Base-by-base conservation (phyloP, 2,329 filamentous ascomycete genomes). In the Cladophialophora chaetospira region DNA sequence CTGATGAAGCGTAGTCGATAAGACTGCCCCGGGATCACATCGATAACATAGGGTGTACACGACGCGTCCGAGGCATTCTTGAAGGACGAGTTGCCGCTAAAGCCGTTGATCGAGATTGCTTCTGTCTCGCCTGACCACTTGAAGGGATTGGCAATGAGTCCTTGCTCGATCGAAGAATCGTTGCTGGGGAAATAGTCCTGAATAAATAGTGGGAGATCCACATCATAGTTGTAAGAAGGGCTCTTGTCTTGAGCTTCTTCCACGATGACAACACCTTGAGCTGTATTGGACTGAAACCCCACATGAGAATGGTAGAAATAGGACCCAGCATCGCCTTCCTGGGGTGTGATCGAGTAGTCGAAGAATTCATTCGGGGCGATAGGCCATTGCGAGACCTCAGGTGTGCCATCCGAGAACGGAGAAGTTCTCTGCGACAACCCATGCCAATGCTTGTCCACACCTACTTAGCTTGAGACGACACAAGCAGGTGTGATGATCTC, bases 291-390 rank as follows among this genome's bases (percentile, higher is more conserved):
- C 65, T 88, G 84, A 56, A 87, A 82, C 0, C 78, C 84, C 13
- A 88, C 76, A 59, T 88, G 86, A 0, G 84, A 87, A 66, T 88
- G 85, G 65, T 88, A 88, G 67, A 85, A 87, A 66, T 87, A 88
- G 0, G 84, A 82, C 4, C 85, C 86, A 0, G 82, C 79, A 52
- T 83, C 78, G 5, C 78, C 80, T 1, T 68, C 35, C 2, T 79
- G 69, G 0, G 82, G 78, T 8, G 75, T 75, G 4, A 88, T 71
- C 63, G 87, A 83, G 65, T 88, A 88, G 71, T 88, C 86, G 67
- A 88, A 88, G 71, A 81, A 88, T 55, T 82, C 76, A 0, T 73
- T 68, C 0, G 83, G 77, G 0, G 82, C 78, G 33, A 88, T 87
- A 0, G 85, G 84, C 85, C 85, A 88, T 62, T 88, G 85, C 15